phyloP scores from a whole-genome alignment of 1,139 yeast genomes.

The Geotrichum reessii region DNA sequence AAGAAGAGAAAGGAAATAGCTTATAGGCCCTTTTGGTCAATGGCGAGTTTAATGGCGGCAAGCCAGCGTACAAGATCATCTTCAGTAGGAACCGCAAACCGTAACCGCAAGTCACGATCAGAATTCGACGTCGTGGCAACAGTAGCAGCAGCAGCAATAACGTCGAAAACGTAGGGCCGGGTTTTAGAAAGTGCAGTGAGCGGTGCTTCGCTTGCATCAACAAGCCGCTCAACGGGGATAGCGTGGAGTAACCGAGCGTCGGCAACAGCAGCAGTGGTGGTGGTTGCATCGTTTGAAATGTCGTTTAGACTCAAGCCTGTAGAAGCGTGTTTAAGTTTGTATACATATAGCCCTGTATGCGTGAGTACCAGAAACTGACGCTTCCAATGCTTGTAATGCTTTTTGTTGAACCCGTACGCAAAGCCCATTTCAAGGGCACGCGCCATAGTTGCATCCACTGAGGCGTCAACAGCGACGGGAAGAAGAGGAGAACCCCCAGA shows the following conservation, averaged over 20 bases:
- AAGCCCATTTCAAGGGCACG: background rate
- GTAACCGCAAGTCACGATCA: slow-evolving; percentile 35
- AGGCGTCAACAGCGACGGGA: background rate
- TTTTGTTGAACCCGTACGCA: background rate
- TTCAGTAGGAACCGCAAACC: slow-evolving; percentile 45
- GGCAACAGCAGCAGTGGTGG: background rate
- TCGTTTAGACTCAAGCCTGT: no score
- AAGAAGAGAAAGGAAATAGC: background rate
- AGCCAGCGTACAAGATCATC: slow-evolving; percentile 50
- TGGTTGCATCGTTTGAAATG: background rate
- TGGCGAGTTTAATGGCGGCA: slow-evolving; percentile 39
- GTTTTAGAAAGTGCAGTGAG: background rate
- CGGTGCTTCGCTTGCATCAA: background rate
- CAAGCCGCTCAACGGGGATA: background rate
- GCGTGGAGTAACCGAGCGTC: background rate
- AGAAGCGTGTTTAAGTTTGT: background rate
- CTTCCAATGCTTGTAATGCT: background rate
- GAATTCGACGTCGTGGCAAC: slow-evolving; percentile 26
- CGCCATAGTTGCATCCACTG: background rate
- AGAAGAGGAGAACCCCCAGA: background rate
- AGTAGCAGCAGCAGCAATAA: slow-evolving; percentile 48
- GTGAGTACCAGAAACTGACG: background rate
- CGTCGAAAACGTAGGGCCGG: slow-evolving; percentile 9
- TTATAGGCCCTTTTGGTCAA: slow-evolving; percentile 3
- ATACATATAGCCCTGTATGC: background rate